Evolutionary conservation across 2,329 filamentous ascomycete species (phyloP).

Genomic region (Trichoderma sp.): DNA sequence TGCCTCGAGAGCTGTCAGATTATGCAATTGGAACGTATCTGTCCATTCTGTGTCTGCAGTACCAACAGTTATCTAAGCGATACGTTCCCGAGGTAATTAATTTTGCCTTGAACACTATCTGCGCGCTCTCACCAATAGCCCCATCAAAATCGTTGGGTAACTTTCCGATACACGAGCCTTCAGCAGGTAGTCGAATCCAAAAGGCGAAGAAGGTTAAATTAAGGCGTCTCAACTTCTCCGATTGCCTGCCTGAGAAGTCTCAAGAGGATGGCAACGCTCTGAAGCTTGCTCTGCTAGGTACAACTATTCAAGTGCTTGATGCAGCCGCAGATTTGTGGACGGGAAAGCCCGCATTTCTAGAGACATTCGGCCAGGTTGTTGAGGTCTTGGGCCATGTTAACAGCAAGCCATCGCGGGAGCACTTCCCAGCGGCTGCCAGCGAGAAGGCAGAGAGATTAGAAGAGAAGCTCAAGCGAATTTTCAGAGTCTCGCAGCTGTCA

Average conservation of each 20-base stretch:
- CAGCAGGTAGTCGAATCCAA: slow-evolving; percentile 53
- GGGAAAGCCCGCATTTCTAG: slow-evolving; percentile 70
- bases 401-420: slow-evolving; percentile 53
- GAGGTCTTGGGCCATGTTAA: slow-evolving; percentile 62
- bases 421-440: slow-evolving; percentile 49
- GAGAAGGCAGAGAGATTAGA: slow-evolving; percentile 46
- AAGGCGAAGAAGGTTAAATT: slow-evolving; percentile 43
- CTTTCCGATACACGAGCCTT: slow-evolving; percentile 64
- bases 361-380: slow-evolving; percentile 71
- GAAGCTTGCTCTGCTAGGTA: slow-evolving; percentile 62
- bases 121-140: slow-evolving; percentile 62
- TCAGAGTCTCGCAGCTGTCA: slow-evolving; percentile 62
- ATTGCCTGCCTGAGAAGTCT: slow-evolving; percentile 49
- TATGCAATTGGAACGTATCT: slow-evolving; percentile 75
- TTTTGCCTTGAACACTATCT: slow-evolving; percentile 75
- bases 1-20: slow-evolving; percentile 65
- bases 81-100: slow-evolving; percentile 88
- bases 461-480: slow-evolving; percentile 53
- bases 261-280: slow-evolving; percentile 40
- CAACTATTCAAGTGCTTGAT: slow-evolving; percentile 66
- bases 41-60: slow-evolving; percentile 77
- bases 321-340: slow-evolving; percentile 73
- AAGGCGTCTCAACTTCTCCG: slow-evolving; percentile 60
- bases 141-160: slow-evolving; percentile 49
- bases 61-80: slow-evolving; percentile 79